Evolutionary conservation across 2,329 filamentous ascomycete species (phyloP).

Genomic region (Metarhizium brunneum): DNA sequence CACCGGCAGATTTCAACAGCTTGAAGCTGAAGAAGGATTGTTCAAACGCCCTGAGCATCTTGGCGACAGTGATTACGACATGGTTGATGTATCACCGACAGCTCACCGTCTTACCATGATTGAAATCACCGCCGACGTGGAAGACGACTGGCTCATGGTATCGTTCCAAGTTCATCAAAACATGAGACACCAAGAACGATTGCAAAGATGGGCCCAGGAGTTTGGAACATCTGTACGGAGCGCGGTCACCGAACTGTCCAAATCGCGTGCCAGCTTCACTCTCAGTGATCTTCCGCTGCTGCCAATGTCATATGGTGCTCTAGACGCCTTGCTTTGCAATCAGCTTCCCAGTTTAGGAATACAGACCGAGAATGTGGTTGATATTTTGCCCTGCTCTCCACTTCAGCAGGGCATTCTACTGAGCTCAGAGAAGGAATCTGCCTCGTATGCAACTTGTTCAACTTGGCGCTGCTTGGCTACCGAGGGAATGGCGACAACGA

Average conservation of each 20-base stretch:
- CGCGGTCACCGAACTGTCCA: neutral
- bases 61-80: neutral
- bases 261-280: neutral
- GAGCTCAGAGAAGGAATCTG: neutral
- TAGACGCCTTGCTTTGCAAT: neutral
- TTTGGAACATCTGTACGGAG: neutral
- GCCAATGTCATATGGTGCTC: neutral
- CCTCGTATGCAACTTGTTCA: neutral
- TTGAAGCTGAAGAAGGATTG: conserved; percentile 25
- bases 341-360: neutral
- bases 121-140: conserved; percentile 7
- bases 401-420: conserved; percentile 2
- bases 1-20: conserved; percentile 30
- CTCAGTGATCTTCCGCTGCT: conserved; percentile 1
- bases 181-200: conserved; percentile 5
- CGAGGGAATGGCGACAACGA: neutral
- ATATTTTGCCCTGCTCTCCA: conserved; percentile 2
- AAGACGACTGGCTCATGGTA: conserved; percentile 3
- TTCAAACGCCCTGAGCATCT: conserved; percentile 1
- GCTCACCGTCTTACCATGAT: conserved; percentile 5
- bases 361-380: neutral
- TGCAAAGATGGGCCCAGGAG: conserved; percentile 3
- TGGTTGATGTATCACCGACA: conserved; percentile 3
- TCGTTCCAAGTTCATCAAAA: conserved; percentile 4
- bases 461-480: neutral